Evolutionary conservation across 1,284 basidiomycete genomes (phyloP), one percentile per base, ranked within the genome.

Genomic region (Moniliella sp.): DNA sequence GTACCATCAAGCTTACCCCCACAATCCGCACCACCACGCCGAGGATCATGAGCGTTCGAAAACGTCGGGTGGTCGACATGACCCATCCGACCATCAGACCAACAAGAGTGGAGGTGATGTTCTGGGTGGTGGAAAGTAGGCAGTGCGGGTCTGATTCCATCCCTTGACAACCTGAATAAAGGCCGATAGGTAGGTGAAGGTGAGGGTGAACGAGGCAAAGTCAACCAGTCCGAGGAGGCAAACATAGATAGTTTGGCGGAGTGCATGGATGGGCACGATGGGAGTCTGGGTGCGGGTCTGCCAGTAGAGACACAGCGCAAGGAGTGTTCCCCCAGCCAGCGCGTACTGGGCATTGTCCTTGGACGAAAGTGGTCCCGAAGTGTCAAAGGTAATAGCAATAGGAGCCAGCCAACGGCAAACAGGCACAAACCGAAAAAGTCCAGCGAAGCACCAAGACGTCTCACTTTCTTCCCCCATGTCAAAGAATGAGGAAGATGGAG

Each of bases 21-120:
- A 70, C 46, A 14, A 80, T 61, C 37, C 78, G 74, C 39, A 81
- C 68, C 39, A 66, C 48, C 13, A 81, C 69, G 33, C 78, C 78
- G 29, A 51, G 45, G 37, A 78, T 63, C 27, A 81, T 66, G 27
- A 78, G 61, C 48, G 64, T 66, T 69, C 76, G 75, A 52, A 69
- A 72, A 4, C 71, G 68, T 28, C 66, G 67, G 19, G 66, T 52
- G 46, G 63, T 67, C 25, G 67, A 66, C 69, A 76, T 70, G 27
- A 54, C 34, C 16, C 69, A 40, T 3, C 76, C 76, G 5, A 69
- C 72, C 1, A 65, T 11, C 39, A 78, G 73, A 25, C 69, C 75
- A 42, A 73, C 74, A 19, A 76, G 54, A 1, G 72, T 74, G 18
- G 76, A 66, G 0, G 70, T 68, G 40, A 77, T 66, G 11, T 69